Base-by-base conservation (phyloP, 495 filamentous ascomycete genomes). In the Hyphodiscus hymeniophilus region DNA sequence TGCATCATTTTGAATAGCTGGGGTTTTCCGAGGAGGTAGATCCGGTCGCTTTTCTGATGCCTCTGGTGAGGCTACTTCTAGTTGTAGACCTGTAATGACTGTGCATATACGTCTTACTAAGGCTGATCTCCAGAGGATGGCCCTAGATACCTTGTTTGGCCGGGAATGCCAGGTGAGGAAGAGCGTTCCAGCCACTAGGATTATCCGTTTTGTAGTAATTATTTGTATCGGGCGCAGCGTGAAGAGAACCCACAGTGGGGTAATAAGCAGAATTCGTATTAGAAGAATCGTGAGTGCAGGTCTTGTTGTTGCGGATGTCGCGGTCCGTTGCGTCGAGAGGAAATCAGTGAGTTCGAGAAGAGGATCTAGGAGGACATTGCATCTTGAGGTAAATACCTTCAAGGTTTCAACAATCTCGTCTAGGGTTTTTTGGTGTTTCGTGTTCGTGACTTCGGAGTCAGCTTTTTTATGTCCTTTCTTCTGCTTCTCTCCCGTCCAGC, bases 381-480 rank as follows among this genome's bases (percentile, higher is more conserved):
- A 94, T 36, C 92, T 73, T 3, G 80, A 81, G 2, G 89, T 97
- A 58, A 99, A 89, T 20, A 81, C 77, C 60, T 84, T 84, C 51
- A 99, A 68, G 0, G 85, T 90, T 54, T 95, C 89, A 40, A 99
- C 84, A 50, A 99, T 97, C 68, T 97, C 92, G 56, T 99, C 92
- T 32, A 99, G 69, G 33, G 89, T 96, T 65, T 79, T 79, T 55
- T 79, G 75, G 56, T 92, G 87, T 15, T 79, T 80, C 34, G 78
- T 82, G 40, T 71, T 72, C 40, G 68, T 78, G 42, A 61, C 59
- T 51, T 91, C 87, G 1, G 83, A 81, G 17, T 66, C 73, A 64
- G 61, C 64, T 62, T 61, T 68, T 65, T 66, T 71, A n/a, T 67
- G 65, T 12, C 62, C 62, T 31, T 68, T 67, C 59, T 79, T 79